Percentiles rank a stretch among this genome's conserved stretches.
Conservation (phyloP, 2,329 filamentous ascomycete genomes). For the Cytospora piceae region DNA sequence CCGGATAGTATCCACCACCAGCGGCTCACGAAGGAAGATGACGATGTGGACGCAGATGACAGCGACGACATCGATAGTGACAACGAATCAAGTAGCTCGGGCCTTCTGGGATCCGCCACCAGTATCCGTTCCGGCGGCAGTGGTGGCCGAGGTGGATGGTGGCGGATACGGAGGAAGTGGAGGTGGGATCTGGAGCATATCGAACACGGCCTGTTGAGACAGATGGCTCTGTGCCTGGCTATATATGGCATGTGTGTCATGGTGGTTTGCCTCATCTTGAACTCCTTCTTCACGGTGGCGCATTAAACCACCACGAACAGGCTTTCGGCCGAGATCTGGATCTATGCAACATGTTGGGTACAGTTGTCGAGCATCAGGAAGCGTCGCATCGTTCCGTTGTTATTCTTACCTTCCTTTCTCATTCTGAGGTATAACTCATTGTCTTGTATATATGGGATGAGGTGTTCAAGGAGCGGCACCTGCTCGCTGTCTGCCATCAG, state of each 20-base stretch:
- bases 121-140: constrained; percentile 50
- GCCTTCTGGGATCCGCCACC: constrained; percentile 49
- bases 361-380: background rate
- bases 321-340: background rate
- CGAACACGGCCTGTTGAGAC: constrained; percentile 68
- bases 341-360: background rate
- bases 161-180: constrained; percentile 61
- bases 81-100: constrained; percentile 38
- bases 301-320: constrained; percentile 50
- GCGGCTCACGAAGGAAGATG: constrained; percentile 85
- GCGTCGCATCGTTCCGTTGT: background rate
- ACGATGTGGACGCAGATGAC: constrained; percentile 64
- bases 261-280: constrained; percentile 83
- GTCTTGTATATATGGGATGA: constrained; percentile 6
- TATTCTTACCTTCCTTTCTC: background rate
- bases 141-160: constrained; percentile 41
- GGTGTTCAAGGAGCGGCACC: constrained; percentile 8
- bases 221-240: constrained; percentile 73
- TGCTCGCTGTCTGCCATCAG: background rate
- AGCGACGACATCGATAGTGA: constrained; percentile 56
- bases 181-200: constrained; percentile 66
- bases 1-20: constrained; percentile 88
- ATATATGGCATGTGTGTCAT: constrained; percentile 88
- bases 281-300: constrained; percentile 74
- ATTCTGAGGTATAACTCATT: background rate